Percentiles rank a stretch among this genome's conserved stretches.
phyloP scores from a whole-genome alignment of 225 moss, liverwort and hornwort genomes.

The Antitrichia curtipendula region DNA sequence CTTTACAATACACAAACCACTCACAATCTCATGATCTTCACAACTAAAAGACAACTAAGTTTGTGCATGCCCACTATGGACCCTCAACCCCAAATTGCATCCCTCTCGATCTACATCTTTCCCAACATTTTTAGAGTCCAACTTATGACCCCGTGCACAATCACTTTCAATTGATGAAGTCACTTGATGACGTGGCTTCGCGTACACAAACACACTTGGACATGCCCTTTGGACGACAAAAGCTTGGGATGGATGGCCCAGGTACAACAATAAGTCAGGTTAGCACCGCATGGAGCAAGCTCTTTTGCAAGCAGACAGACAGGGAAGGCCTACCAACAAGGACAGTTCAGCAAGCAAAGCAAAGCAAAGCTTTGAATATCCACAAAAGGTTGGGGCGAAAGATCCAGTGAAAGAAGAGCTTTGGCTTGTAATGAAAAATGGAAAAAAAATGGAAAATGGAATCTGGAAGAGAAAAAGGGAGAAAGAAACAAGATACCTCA shows the following conservation, averaged over 20 bases:
- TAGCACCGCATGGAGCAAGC: not conserved
- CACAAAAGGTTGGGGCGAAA: not conserved
- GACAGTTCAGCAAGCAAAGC: not conserved
- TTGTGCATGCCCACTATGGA: accelerated
- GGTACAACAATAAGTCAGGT: not conserved
- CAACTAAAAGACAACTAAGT: not conserved
- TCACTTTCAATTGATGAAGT: not conserved
- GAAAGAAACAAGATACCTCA: not conserved
- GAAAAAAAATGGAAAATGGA: not conserved
- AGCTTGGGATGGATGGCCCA: not conserved
- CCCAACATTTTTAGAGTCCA: not conserved
- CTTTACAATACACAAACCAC: not conserved
- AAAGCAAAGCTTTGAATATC: not conserved
- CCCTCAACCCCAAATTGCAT: not conserved
- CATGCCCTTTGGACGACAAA: not conserved
- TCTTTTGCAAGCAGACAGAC: not conserved
- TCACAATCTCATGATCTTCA: no score
- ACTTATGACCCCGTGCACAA: not conserved
- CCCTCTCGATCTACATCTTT: accelerated
- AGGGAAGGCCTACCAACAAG: not conserved
- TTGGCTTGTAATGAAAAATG: not conserved
- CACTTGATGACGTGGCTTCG: not conserved
- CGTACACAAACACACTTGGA: not conserved
- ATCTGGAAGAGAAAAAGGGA: not conserved
- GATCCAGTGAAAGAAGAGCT: not conserved